These are phyloP conservation scores for Blastobotrys petasosporus DNA, from an alignment of 1,139 yeast genomes.

Conservation along the genomic window DNA sequence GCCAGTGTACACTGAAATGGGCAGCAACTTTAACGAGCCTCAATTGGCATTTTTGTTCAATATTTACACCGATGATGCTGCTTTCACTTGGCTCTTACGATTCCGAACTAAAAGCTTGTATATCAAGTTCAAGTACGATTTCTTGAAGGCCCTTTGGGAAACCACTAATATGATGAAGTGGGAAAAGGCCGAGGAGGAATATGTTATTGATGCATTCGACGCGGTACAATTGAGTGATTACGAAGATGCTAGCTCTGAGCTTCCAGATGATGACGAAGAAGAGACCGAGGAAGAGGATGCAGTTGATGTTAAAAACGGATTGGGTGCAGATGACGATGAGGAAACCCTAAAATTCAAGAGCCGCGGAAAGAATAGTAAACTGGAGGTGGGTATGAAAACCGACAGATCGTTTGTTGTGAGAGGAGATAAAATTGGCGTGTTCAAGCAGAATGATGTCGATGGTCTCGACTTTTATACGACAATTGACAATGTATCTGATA, in stretches of 20 bases:
- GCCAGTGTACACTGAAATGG: conserved; percentile 45
- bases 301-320: conserved; percentile 13
- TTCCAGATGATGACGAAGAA: conserved; percentile 34
- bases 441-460: conserved; percentile 50
- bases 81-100: conserved; percentile 57
- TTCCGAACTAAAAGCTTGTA: conserved; percentile 40
- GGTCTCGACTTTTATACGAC: conserved; percentile 60
- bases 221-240: conserved; percentile 38
- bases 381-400: conserved; percentile 64
- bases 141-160: conserved; percentile 60
- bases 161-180: conserved; percentile 47
- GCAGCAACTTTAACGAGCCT: conserved; percentile 60
- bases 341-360: conserved; percentile 32
- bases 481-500: conserved; percentile 52
- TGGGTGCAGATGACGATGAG: conserved; percentile 32
- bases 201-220: conserved; percentile 44
- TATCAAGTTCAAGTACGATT: conserved; percentile 46
- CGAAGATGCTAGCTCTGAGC: conserved; percentile 31
- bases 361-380: conserved; percentile 47
- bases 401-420: conserved; percentile 74
- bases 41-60: conserved; percentile 62
- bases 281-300: conserved; percentile 28
- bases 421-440: conserved; percentile 76
- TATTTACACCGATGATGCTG: conserved; percentile 37
- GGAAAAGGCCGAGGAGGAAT: conserved; percentile 46